Base-by-base conservation (phyloP, 352 stramenopile genomes). In the Blastocystis hominis region DNA sequence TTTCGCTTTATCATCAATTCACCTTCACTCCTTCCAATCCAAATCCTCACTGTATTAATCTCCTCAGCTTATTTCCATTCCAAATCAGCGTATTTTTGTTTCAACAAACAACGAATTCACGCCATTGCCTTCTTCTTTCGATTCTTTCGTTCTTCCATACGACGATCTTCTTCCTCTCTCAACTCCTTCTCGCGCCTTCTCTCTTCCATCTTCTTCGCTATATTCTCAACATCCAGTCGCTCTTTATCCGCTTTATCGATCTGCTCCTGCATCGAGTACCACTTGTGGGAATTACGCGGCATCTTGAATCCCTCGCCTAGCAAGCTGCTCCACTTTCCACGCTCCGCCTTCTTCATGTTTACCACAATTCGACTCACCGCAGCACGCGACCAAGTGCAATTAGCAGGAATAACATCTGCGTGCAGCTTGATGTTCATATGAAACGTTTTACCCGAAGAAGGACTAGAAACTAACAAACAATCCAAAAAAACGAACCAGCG, bases 261-360 rank as follows among this genome's bases (percentile, higher is more conserved):
- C 20, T 68, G 53, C 7, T 86, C 76, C 61, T 86, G 59, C 76
- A 86, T 86, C 47, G 76, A 86, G 20, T 76, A 86, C 76, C 76
- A 86, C 0, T 34, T 24, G 53, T 86, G 76, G 5, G 63, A 38
- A 47, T 86, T 86, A 2, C 76, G 76, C 17, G 76, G 47, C 24
- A 53, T 34, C 17, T 10, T n/a, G 42, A 54, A 50, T 44, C 44
- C 59, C 30, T 38, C 70, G 34, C 44, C 38, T 4, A 80, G 40
- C 10, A 80, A 24, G 9, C 38, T 61, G 4, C 17, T n/a, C 76
- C 76, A 86, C 59, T 63, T 76, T 80, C 76, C 76, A 20, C 59
- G 50, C 42, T 86, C 47, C 63, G 42, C 44, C 63, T 86, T 86
- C 47, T 47, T 56, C 24, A 86, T 54, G 36, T 55, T 59, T 7